Base-by-base conservation (phyloP, 768 basidiomycete species). In the Mycena filopes region DNA sequence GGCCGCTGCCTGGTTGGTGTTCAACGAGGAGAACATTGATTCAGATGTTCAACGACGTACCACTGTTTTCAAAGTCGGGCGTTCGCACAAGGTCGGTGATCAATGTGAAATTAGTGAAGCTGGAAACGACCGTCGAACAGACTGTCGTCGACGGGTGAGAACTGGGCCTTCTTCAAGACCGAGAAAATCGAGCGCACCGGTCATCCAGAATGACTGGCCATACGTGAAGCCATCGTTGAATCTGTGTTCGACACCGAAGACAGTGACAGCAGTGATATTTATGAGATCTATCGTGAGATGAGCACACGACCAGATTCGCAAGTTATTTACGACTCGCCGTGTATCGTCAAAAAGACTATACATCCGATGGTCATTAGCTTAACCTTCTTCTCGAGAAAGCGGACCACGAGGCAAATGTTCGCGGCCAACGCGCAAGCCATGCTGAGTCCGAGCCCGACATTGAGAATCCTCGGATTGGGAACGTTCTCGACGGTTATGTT, bases 181-280 rank as follows among this genome's bases (percentile, higher is more conserved):
- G n/a, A n/a, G n/a, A n/a, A n/a, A n/a, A n/a, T 28, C 13, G 1
- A 8, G 10, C 12, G 40, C 53, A 69, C 67, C 67, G 3, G 89
- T 90, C 75, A 90, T 84, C 93, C 93, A 95, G 72, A 88, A 93
- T 0, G 90, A 78, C 71, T 88, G 83, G 0, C 83, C 88, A 63
- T 88, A 92, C 0, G 88, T 89, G 76, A 92, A 93, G 0, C 87
- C 90, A 61, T 89, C 89, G 64, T 86, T 77, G 55, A 83, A 82
- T 18, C 84, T 81, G 74, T 89, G 88, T 55, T 82, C 75, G 0
- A 88, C 78, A n/a, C 88, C 91, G 55, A 94, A 94, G 1, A 82
- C 71, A 4, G 78, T 83, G 15, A 94, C 81, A 23, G 83, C 79
- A 31, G 81, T 71, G 31, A 91, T 83, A 67, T 92, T 94, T 76